Base-by-base conservation (phyloP, 306 rosid genomes). In the Albizia julibrissin region DNA sequence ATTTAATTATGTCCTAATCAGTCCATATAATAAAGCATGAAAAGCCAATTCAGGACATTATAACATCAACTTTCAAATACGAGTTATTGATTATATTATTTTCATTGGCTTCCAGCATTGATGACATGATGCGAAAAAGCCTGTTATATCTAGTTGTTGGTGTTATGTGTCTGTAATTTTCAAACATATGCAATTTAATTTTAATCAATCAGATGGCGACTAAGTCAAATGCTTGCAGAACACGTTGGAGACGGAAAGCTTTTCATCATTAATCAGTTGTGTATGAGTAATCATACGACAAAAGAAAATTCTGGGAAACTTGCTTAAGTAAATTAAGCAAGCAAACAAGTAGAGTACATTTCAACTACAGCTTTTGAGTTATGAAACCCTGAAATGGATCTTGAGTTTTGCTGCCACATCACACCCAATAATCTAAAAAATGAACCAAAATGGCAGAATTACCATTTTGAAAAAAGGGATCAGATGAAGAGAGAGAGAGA, bases 251-350 rank as follows among this genome's bases (percentile, higher is more conserved):
- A 56, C 73, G 82, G 18, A 37, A 46, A 81, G 76, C 65, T 72
- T 8, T 65, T 70, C 75, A 67, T 10, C 71, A 72, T 14, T 47
- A 47, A 68, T 19, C 10, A 61, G 77, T 26, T 12, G 19, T 84
- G 39, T 39, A 39, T 10, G 24, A 68, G 47, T 6, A 67, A 69
- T 68, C n/a, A 31, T 29, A 81, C 74, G 61, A 6, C 40, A n/a
- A 62, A 62, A 11, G 66, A 76, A 76, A 59, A 29, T 72, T 70
- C 14, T 79, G 66, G 79, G 33, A 58, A 89, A 92, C 92, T 93
- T 89, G 91, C 91, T 88, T 80, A 69, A 61, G 72, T 64, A 83
- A 85, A 88, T 66, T 18, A 66, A 66, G 91, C 94, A 93, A 91
- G 95, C 89, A 91, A 91, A 93, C 90, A 91, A 82, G 81, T 33